Percentiles rank a stretch among this genome's conserved stretches.
phyloP scores from a whole-genome alignment of 306 rosid genomes.

The Leucaena leucocephala region DNA sequence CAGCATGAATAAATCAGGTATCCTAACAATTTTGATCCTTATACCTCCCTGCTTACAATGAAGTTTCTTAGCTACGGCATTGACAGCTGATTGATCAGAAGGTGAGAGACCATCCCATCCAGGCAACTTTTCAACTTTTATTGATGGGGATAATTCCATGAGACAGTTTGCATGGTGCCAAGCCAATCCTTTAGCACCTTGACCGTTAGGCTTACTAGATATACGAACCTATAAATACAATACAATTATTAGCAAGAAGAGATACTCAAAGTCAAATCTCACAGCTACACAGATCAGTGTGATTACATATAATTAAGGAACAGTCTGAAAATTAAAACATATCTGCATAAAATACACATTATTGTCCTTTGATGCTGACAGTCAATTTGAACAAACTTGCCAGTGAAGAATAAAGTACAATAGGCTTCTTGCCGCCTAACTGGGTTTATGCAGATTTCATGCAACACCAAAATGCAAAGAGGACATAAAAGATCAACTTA shows the following conservation, averaged over 20 bases:
- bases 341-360: constrained; percentile 22
- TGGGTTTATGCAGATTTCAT: constrained; percentile 24
- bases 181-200: constrained; percentile 75
- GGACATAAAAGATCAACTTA: constrained; percentile 5
- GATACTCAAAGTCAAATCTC: constrained; percentile 33
- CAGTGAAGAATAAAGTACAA: constrained; percentile 14
- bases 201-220: constrained; percentile 76
- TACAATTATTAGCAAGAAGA: constrained; percentile 35
- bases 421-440: constrained; percentile 16
- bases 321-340: constrained; percentile 17
- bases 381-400: constrained; percentile 13
- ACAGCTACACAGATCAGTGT: constrained; percentile 12
- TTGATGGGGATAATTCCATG: constrained; percentile 68
- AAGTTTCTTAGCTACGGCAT: constrained; percentile 53
- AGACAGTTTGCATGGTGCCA: constrained; percentile 96
- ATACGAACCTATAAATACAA: constrained; percentile 68
- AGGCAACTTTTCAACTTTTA: constrained; percentile 68
- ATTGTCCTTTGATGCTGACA: constrained; percentile 1
- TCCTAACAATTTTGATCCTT: constrained; percentile 29
- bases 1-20: constrained; percentile 29
- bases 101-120: constrained; percentile 81
- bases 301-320: constrained; percentile 11
- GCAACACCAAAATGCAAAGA: constrained; percentile 23
- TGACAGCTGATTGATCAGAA: constrained; percentile 76
- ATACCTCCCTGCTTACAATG: constrained; percentile 53